These are phyloP conservation scores for Apiospora phragmitis DNA, from an alignment of 2,329 filamentous ascomycete genomes.

Conservation along the genomic window DNA sequence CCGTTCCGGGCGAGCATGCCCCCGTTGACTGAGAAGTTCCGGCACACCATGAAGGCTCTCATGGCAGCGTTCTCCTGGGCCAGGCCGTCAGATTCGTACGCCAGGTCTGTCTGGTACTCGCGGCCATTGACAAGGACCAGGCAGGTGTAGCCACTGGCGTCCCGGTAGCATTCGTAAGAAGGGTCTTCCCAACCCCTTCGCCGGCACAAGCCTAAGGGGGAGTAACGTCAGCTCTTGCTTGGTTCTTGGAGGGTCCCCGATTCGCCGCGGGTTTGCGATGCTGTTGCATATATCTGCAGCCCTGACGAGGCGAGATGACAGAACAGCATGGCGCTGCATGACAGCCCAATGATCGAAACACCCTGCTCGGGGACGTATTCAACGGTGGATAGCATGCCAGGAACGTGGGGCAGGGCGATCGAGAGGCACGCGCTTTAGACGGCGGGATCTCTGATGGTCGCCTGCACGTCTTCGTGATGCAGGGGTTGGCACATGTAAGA, in stretches of 20 bases:
- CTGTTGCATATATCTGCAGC: slow-evolving; percentile 27
- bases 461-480: slow-evolving; percentile 31
- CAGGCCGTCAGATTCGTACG: slow-evolving; percentile 78
- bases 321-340: slow-evolving; percentile 27
- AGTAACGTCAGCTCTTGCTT: slow-evolving; percentile 32
- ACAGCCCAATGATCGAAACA: slow-evolving; percentile 28
- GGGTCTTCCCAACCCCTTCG: slow-evolving; percentile 93
- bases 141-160: slow-evolving; percentile 77
- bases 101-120: slow-evolving; percentile 89
- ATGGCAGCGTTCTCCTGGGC: slow-evolving; percentile 94
- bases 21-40: slow-evolving; percentile 95
- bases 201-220: slow-evolving; percentile 77
- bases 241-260: slow-evolving; percentile 21
- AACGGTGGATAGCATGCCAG: slow-evolving; percentile 18
- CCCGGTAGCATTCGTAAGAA: slow-evolving; percentile 79
- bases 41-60: slow-evolving; percentile 95
- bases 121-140: slow-evolving; percentile 93
- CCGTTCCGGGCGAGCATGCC: slow-evolving; percentile 79
- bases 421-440: slow-evolving; percentile 21
- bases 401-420: slow-evolving; percentile 30
- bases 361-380: slow-evolving; percentile 16
- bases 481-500: slow-evolving; percentile 38
- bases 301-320: slow-evolving; percentile 28
- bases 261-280: slow-evolving; percentile 24
- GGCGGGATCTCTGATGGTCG: slow-evolving; percentile 29